Conservation (phyloP, 2,329 filamentous ascomycete species). For the Coleophoma crateriformis region DNA sequence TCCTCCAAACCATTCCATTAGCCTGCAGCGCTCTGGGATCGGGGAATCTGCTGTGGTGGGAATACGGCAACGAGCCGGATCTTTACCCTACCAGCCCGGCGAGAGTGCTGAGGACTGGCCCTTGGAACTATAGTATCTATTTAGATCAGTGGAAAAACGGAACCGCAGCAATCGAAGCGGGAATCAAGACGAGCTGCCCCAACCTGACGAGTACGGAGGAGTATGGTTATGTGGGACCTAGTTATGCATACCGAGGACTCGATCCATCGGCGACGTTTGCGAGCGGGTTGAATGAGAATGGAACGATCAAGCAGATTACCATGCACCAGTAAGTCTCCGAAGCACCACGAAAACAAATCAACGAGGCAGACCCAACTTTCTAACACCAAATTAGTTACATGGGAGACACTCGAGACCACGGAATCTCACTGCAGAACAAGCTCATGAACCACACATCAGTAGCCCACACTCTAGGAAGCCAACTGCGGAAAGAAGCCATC, state of each 20-base stretch:
- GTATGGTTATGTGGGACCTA: slow-evolving; percentile 51
- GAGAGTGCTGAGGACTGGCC: slow-evolving; percentile 41
- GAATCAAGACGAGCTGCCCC: slow-evolving; percentile 43
- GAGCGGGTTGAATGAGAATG: slow-evolving; percentile 41
- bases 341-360: neutral
- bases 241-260: slow-evolving; percentile 47
- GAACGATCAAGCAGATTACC: slow-evolving; percentile 46
- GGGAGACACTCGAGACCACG: slow-evolving; percentile 49
- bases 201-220: slow-evolving; percentile 33
- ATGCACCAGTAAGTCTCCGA: slow-evolving; percentile 48
- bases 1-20: slow-evolving; percentile 47
- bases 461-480: neutral
- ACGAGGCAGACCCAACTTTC: neutral
- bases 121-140: slow-evolving; percentile 49
- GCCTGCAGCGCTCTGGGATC: slow-evolving; percentile 49
- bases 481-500: neutral
- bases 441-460: slow-evolving; percentile 56
- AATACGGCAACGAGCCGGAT: slow-evolving; percentile 62
- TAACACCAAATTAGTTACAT: slow-evolving; percentile 46
- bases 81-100: slow-evolving; percentile 48
- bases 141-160: slow-evolving; percentile 53
- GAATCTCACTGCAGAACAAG: slow-evolving; percentile 57
- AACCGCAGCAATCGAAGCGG: slow-evolving; percentile 40
- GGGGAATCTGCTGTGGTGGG: slow-evolving; percentile 49
- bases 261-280: slow-evolving; percentile 33